A percentile compares a stretch with the other conserved stretches of the same genome.
These are phyloP conservation scores for Polygonum aviculare DNA, from an alignment of 148 eudicot genomes.

Conservation along the genomic window DNA sequence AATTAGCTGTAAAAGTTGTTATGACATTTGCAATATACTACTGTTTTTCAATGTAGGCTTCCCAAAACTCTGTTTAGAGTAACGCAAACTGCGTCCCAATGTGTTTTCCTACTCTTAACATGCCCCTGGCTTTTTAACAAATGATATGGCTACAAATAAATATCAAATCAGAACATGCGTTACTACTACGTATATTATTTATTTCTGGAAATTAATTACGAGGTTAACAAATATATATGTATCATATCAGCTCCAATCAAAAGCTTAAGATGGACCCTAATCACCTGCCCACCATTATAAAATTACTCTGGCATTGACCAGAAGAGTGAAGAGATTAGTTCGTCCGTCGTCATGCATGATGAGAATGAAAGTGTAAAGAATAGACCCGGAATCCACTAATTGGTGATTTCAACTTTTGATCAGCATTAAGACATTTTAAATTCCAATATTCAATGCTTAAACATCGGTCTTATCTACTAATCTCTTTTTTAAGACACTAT, in stretches of 20 bases:
- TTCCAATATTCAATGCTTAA: neutral
- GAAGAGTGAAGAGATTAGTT: neutral
- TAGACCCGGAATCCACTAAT: neutral
- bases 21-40: neutral
- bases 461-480: too few species aligned
- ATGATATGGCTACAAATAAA: too few species aligned
- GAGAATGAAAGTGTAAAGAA: neutral
- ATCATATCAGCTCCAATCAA: too few species aligned
- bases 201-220: too few species aligned
- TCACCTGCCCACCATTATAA: neutral
- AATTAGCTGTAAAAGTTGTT: neutral
- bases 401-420: neutral
- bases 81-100: neutral
- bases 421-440: neutral
- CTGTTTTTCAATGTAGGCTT: neutral
- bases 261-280: neutral
- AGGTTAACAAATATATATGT: too few species aligned
- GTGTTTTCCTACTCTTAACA: too few species aligned
- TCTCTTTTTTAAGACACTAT: too few species aligned
- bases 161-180: too few species aligned
- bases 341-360: neutral
- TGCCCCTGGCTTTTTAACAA: too few species aligned
- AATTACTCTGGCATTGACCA: neutral
- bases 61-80: neutral
- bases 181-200: too few species aligned